Conservation (phyloP, 495 filamentous ascomycete genomes). For the Xylaria bambusicola region DNA sequence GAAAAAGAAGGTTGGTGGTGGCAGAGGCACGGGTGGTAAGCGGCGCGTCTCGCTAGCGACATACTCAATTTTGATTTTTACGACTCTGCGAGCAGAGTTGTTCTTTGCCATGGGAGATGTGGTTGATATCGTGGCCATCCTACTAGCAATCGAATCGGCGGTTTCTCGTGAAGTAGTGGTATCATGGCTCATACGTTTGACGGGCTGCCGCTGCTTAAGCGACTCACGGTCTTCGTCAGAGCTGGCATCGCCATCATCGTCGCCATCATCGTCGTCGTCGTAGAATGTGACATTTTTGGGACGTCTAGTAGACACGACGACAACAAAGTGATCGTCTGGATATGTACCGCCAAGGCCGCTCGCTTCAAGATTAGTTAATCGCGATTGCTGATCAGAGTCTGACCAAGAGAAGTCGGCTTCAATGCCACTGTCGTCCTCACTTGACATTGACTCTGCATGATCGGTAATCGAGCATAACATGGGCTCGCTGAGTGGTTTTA, state of each 20-base stretch:
- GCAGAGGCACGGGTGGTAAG: constrained; percentile 45
- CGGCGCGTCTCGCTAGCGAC: constrained; percentile 28
- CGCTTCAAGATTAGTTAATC: constrained; percentile 50
- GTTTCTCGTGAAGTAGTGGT: constrained; percentile 26
- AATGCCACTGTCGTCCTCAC: constrained; percentile 34
- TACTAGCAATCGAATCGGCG: constrained; percentile 35
- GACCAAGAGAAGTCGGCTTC: constrained; percentile 42
- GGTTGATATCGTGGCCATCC: constrained; percentile 41
- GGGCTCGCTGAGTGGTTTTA: constrained; percentile 44
- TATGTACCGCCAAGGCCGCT: constrained; percentile 66
- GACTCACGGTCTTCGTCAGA: constrained; percentile 1
- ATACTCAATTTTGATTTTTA: constrained; percentile 38
- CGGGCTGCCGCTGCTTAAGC: not conserved
- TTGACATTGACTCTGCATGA: constrained; percentile 19
- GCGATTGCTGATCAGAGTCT: constrained; percentile 27
- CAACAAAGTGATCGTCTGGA: constrained; percentile 67
- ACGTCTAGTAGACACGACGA: constrained; percentile 56
- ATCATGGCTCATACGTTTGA: constrained; percentile 18
- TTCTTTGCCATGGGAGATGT: constrained; percentile 27
- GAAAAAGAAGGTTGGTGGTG: constrained; percentile 45
- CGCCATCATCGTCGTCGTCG: constrained; percentile 21
- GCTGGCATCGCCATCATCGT: constrained; percentile 8
- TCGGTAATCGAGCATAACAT: constrained; percentile 23
- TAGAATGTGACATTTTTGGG: constrained; percentile 20
- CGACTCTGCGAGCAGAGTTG: not conserved